Evolutionary conservation across 2,329 filamentous ascomycete genomes (phyloP).

Genomic region (Amesomyces nigricolor): DNA sequence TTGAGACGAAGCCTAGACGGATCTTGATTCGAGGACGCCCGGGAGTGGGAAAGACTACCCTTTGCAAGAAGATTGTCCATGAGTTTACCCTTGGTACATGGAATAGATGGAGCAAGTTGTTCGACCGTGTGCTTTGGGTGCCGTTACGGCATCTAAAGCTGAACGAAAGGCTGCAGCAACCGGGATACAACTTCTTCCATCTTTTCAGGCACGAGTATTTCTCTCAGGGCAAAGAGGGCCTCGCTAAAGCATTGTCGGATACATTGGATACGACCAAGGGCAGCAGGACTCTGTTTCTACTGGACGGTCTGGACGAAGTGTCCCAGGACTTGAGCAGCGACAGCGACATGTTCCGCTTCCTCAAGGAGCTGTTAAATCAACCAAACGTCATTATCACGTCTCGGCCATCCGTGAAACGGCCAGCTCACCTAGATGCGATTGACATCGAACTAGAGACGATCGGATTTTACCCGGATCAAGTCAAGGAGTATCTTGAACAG

Average conservation of each 20-base stretch:
- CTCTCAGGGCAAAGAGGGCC: constrained; percentile 13
- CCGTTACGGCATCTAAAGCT: constrained; percentile 34
- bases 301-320: constrained; percentile 42
- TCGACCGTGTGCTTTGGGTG: constrained; percentile 37
- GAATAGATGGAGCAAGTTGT: constrained; percentile 26
- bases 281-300: constrained; percentile 34
- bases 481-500: constrained; percentile 30
- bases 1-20: constrained; percentile 20
- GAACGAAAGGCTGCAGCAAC: not conserved
- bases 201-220: constrained; percentile 31
- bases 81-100: constrained; percentile 28
- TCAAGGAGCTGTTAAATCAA: constrained; percentile 30
- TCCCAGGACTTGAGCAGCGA: constrained; percentile 21
- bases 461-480: constrained; percentile 35
- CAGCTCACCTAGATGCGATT: constrained; percentile 16
- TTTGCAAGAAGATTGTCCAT: constrained; percentile 39
- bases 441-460: constrained; percentile 38
- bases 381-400: constrained; percentile 38
- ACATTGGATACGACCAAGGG: not conserved
- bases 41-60: constrained; percentile 37
- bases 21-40: constrained; percentile 35
- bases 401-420: constrained; percentile 29
- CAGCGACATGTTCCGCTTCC: constrained; percentile 21
- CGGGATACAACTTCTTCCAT: constrained; percentile 24
- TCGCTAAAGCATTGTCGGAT: constrained; percentile 21